Base-by-base conservation (phyloP, 441 rosid genomes). In the Melastoma candidum region DNA sequence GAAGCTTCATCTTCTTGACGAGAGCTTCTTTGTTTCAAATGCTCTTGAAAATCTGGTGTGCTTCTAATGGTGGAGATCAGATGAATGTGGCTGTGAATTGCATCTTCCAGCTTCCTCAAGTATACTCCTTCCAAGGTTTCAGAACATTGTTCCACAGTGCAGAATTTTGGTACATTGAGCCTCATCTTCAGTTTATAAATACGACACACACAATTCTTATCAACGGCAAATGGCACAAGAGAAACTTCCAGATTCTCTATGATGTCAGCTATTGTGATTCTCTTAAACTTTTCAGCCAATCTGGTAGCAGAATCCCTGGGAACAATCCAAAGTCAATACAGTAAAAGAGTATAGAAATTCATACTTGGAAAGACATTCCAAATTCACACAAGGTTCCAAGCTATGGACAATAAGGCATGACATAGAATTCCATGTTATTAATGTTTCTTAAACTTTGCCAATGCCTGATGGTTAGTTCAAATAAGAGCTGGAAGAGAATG, bases 101-200 rank as follows among this genome's bases (percentile, higher is more conserved):
- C 85, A 68, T 94, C 99, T 78, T 94, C 99, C 74, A 94, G 67
- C 63, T 73, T 88, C 76, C 97, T 83, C 62, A 82, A 59, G 76
- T 72, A 94, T 39, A 29, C 59, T 58, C 65, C 69, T 46, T 63
- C 69, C 56, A 94, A 71, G 26, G 78, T 74, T 61, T 84, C 84
- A 60, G 69, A 69, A 83, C 96, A 94, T 68, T 80, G 82, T 52
- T 78, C 68, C 44, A 68, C 60, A 9, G 85, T 60, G 47, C 78
- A 82, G 66, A 76, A 76, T 25, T 72, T 77, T 57, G 90, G 88
- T 59, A 60, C 67, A 47, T 78, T 60, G 54, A 94, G 87, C 64
- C 73, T 77, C 85, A 89, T 84, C 65, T 69, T 79, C 56, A 94
- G 97, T 80, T 83, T 80, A 71, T 87, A 90, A 68, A 87, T 74